Base-by-base conservation (phyloP, 257 asterid genomes). In the Schizonepeta tenuifolia region DNA sequence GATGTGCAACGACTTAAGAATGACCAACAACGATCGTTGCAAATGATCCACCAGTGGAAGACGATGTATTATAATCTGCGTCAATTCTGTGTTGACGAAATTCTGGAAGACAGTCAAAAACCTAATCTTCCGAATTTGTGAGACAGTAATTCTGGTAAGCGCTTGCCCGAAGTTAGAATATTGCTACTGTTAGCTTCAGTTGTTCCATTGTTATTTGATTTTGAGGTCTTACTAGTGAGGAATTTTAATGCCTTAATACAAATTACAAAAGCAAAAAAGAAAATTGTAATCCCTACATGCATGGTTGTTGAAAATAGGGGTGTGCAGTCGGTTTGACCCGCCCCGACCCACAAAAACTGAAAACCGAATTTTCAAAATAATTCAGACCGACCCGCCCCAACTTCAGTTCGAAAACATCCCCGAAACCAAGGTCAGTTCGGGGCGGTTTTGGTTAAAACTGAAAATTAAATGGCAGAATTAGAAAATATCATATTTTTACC, bases 1-100 rank as follows among this genome's bases (percentile, higher is more conserved):
- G 96, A 95, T 9, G 73, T 87, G 33, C 92, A 85, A 78, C 88
- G 87, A 85, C 78, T 86, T 68, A 92, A 90, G 47, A 72, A 82
- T 2, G 91, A 87, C 24, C 75, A 72, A 57, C 80, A 63, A 69
- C 81, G 81, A 59, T 87, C 96, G n/a, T 65, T 81, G 76, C 88
- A 90, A 75, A 74, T 83, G 89, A 72, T 80, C 71, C 90, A 85
- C 46, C 92, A 83, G 33, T 90, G 92, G 97, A 78, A 88, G 68
- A 83, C 74, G 35, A 79, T 79, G 88, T 86, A 82, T 55, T 83
- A 83, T 63, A 76, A 84, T 72, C 84, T 91, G 67, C 89, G 88
- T 53, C 80, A 87, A 20, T 86, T 85, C 74, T 94, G 96, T 67
- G 92, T 84, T 17, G 36, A 76, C 9, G 96, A 92, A 88, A 72